Evolutionary conservation across 257 asterid genomes (phyloP), one percentile per base, ranked within the genome.

Genomic region (Scutellaria galericulata): DNA sequence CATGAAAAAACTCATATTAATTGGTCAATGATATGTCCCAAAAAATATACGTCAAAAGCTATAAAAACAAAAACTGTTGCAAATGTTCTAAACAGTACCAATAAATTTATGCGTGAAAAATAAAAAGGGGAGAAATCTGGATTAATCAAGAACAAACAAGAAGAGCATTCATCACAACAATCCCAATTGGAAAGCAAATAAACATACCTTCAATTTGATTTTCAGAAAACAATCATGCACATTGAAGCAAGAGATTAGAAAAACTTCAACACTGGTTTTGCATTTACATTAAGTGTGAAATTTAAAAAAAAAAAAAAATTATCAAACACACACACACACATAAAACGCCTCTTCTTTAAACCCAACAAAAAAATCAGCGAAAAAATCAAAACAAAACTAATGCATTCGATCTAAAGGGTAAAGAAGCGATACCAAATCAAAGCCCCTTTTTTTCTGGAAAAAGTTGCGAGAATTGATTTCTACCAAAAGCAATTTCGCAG

Each of bases 11-110:
- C 2, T 44, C 4, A 27, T 20, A n/a, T 70, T 9, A 7, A 22
- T 7, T 59, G 7, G 24, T 10, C 6, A 12, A 55, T 18, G 8
- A 70, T 44, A 63, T 20, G 41, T 6, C 52, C 6, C 66, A 18
- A 27, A 42, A 11, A 54, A 75, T 7, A 15, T 42, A 27, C 71
- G 61, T 42, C 66, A 41, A 51, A 67, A 47, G 62, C 62, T 59
- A 44, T 42, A 48, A 39, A 47, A 7, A 44, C 58, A 47, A 18
- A 18, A 18, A 18, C 3, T 35, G 31, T 27, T 44, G 46, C 53
- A 27, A 27, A 0, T 27, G 35, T 27, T 27, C 35, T 27, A 2
- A 27, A 27, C 1, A 18, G 18, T 18, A 18, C 18, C 18, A 18
- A 27, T 3, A 27, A 27, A 27, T 27, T 27, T 27, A 20, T 15